Percentiles rank a stretch among this genome's conserved stretches.
Conservation (phyloP, 257 asterid genomes). For the Nicotiana otophora region DNA sequence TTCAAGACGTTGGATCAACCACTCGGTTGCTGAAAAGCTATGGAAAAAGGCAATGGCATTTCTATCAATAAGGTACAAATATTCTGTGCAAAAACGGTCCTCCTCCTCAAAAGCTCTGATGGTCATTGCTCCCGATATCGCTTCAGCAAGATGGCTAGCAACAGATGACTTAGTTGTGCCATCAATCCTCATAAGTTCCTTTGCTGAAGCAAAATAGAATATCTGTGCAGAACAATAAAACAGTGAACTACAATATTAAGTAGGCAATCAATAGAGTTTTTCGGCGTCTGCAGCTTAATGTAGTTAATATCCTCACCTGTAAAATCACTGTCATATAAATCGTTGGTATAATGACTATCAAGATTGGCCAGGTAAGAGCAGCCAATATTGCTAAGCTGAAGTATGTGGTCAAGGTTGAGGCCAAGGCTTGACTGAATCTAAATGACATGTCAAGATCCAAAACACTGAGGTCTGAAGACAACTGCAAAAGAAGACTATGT, state of each 20-base stretch:
- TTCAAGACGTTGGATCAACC: conserved; percentile 35
- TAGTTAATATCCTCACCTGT: conserved; percentile 17
- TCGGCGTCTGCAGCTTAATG: neutral
- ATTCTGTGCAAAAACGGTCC: conserved; percentile 23
- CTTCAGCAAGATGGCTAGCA: conserved; percentile 33
- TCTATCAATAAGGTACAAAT: conserved; percentile 25
- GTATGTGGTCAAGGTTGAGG: conserved; percentile 25
- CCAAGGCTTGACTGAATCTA: conserved; percentile 16
- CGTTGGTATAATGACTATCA: conserved; percentile 22
- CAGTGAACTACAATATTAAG: neutral
- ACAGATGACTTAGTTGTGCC: conserved; percentile 33
- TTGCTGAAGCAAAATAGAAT: conserved; percentile 30
- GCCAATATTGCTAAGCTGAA: conserved; percentile 33
- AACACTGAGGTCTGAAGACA: conserved; percentile 30
- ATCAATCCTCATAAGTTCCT: conserved; percentile 32
- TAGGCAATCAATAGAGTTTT: neutral
- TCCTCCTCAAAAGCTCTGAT: conserved; percentile 36
- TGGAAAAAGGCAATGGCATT: conserved; percentile 24
- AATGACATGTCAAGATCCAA: conserved; percentile 32
- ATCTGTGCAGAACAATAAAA: conserved; percentile 11
- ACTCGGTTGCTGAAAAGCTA: conserved; percentile 34
- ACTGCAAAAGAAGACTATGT: conserved; percentile 14
- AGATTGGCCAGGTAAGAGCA: conserved; percentile 28
- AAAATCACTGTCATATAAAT: conserved; percentile 17
- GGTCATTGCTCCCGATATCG: conserved; percentile 34